These are phyloP conservation scores for Fusarium vanettenii DNA, from an alignment of 2,329 filamentous ascomycete species.

Conservation along the genomic window DNA sequence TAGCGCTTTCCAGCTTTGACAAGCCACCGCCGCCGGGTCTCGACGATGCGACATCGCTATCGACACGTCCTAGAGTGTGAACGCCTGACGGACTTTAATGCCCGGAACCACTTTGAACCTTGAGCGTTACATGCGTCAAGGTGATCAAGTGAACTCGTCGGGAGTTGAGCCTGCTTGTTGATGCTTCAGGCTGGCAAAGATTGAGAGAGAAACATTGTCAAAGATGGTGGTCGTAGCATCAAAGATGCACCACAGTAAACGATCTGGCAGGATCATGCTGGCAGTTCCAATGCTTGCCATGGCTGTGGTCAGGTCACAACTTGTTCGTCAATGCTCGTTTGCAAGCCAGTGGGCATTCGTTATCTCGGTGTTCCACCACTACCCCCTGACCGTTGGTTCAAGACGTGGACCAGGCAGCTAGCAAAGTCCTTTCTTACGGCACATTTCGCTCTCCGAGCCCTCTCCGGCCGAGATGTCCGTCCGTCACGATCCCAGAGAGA, in stretches of 20 bases:
- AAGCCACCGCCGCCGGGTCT: slow-evolving; percentile 14
- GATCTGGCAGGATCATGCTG: not conserved
- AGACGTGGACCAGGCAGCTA: slow-evolving; percentile 7
- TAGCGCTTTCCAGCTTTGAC: slow-evolving; percentile 17
- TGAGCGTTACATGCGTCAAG: slow-evolving; percentile 11
- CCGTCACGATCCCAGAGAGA: not conserved
- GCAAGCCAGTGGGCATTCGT: slow-evolving; percentile 1
- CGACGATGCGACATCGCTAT: slow-evolving; percentile 4
- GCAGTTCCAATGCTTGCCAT: not conserved
- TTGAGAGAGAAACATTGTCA: not conserved
- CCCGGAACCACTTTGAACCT: slow-evolving; percentile 19
- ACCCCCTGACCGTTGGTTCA: slow-evolving; percentile 8
- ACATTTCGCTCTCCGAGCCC: slow-evolving; percentile 11
- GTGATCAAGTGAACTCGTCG: not conserved
- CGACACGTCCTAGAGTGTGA: slow-evolving; percentile 11
- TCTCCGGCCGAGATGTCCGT: slow-evolving; percentile 13
- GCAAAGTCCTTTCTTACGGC: not conserved
- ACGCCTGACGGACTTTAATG: slow-evolving; percentile 31
- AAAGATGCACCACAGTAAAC: not conserved
- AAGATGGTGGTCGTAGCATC: not conserved
- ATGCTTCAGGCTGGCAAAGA: not conserved
- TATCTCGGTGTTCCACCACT: slow-evolving; percentile 10
- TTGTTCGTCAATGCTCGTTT: not conserved
- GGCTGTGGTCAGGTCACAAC: not conserved
- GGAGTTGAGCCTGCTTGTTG: not conserved